A percentile compares a stretch with the other conserved stretches of the same genome.
Evolutionary conservation across 2,329 filamentous ascomycete species (phyloP).

Genomic region (Monosporascus sp.): DNA sequence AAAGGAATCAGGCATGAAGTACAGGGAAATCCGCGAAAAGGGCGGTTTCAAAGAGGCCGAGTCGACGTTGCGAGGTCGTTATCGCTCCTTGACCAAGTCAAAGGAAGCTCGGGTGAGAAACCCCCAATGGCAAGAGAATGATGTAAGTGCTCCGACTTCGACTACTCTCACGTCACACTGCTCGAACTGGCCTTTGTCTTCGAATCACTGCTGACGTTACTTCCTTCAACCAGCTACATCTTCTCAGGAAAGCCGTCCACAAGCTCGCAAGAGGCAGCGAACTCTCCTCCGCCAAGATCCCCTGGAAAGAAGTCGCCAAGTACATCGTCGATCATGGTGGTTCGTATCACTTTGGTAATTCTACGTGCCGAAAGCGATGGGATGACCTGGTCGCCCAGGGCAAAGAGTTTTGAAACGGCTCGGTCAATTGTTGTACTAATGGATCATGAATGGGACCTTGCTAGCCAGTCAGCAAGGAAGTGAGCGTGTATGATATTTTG

Average conservation of each 20-base stretch:
- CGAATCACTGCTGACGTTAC: conserved; percentile 1
- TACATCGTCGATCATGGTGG: conserved; percentile 48
- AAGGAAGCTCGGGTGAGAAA: conserved; percentile 58
- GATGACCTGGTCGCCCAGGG: conserved; percentile 34
- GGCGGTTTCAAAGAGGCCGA: conserved; percentile 59
- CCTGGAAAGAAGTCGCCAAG: conserved; percentile 53
- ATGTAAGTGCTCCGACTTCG: conserved; percentile 48
- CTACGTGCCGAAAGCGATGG: conserved; percentile 55
- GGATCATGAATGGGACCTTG: not conserved
- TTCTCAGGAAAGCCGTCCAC: conserved; percentile 39
- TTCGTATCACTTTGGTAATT: conserved; percentile 53
- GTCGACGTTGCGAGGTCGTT: conserved; percentile 66
- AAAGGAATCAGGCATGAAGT: conserved; percentile 53
- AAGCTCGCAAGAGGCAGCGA: conserved; percentile 28
- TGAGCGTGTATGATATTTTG: conserved; percentile 10
- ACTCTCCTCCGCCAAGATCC: conserved; percentile 32
- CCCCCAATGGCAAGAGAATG: conserved; percentile 56
- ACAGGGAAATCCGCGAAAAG: conserved; percentile 53
- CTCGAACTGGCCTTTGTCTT: not conserved
- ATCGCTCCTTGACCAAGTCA: conserved; percentile 58
- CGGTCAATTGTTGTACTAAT: not conserved
- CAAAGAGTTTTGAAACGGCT: conserved; percentile 2
- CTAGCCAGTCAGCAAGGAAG: not conserved
- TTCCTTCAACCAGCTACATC: conserved; percentile 29
- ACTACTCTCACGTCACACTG: conserved; percentile 1